Evolutionary conservation across 805 yeast genomes (phyloP).

Genomic region (Teunomyces lycoperdinae): DNA sequence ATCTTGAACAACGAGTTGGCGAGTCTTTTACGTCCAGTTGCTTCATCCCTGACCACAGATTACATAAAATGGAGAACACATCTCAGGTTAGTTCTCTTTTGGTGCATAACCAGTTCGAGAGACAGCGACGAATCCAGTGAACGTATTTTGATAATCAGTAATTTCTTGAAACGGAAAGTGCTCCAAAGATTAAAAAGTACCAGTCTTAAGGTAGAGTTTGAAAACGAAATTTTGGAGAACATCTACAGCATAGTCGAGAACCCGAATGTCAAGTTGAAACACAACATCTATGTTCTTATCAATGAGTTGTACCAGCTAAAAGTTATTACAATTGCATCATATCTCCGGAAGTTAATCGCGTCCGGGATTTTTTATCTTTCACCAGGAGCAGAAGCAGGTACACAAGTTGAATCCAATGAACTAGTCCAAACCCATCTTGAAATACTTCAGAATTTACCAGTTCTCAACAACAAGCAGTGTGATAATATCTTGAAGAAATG

Average conservation of each 20-base stretch:
- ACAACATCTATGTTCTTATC: slow-evolving; percentile 45
- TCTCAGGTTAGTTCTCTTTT: slow-evolving; percentile 32
- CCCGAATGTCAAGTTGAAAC: slow-evolving; percentile 7
- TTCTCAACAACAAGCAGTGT: slow-evolving; percentile 51
- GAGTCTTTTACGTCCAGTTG: slow-evolving; percentile 21
- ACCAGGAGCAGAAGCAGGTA: slow-evolving; percentile 26
- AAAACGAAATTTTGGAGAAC: slow-evolving; percentile 39
- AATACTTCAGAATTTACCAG: slow-evolving; percentile 59
- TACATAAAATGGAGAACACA: slow-evolving; percentile 28
- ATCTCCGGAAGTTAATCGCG: slow-evolving; percentile 77
- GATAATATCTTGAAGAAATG: slow-evolving; percentile 54
- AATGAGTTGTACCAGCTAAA: slow-evolving; percentile 50
- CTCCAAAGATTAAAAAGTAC: slow-evolving; percentile 18
- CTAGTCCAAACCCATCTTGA: slow-evolving; percentile 46
- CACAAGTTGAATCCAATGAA: slow-evolving; percentile 43
- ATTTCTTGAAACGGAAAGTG: slow-evolving; percentile 43
- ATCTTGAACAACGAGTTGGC: slow-evolving; percentile 30
- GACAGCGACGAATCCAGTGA: slow-evolving; percentile 28
- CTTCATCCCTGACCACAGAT: slow-evolving; percentile 1
- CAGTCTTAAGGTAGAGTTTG: slow-evolving; percentile 43
- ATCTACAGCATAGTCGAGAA: slow-evolving; percentile 30
- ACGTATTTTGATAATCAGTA: slow-evolving; percentile 38
- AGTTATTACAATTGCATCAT: slow-evolving; percentile 58
- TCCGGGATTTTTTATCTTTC: slow-evolving; percentile 73
- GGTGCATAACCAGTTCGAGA: slow-evolving; percentile 42